Base-by-base conservation (phyloP, 1,284 basidiomycete species). In the Boletus semigastroideus region DNA sequence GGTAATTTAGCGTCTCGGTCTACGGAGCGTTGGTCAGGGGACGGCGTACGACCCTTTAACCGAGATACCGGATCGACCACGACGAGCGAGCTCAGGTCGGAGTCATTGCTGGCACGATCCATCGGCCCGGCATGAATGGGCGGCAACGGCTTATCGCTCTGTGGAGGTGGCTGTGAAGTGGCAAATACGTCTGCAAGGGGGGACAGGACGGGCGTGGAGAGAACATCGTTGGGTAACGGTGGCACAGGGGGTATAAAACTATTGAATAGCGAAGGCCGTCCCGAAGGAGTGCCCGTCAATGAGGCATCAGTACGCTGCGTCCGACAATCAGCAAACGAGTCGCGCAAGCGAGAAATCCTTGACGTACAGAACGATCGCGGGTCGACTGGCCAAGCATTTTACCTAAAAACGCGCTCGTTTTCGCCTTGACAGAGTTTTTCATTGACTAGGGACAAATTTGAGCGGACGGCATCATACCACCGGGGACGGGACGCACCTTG, bases 331-430 rank as follows among this genome's bases (percentile, higher is more conserved):
- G 55, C 48, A 58, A 46, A 46, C 44, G 8, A 51, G 16, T 43
- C 41, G 16, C 45, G 34, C 41, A 38, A 31, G 47, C 34, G 38
- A 57, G 38, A 51, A 11, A 52, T n/a, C 5, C 33, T 48, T 14
- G 37, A 75, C 85, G 65, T 71, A 90, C 87, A 50, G 82, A 83
- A 72, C 85, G 82, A 66, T 90, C 87, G 49, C 86, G 78, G 30
- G 75, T 78, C 44, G 74, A 77, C 58, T 83, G 78, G 2, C 86
- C 86, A 38, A 86, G 70, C 82, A 91, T 84, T 66, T 84, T 90
- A 3, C 87, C 87, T 56, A 86, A 74, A 63, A 91, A 85, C 38
- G 86, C 87, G 59, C 79, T 87, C 19, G 87, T 89, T 68, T 90
- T 90, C 38, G 82, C 78, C 52, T 87, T 74, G 46, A 90, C 82